Percentiles rank a stretch among this genome's conserved stretches.
phyloP scores from a whole-genome alignment of 768 basidiomycete genomes.

The Daedalea quercina region DNA sequence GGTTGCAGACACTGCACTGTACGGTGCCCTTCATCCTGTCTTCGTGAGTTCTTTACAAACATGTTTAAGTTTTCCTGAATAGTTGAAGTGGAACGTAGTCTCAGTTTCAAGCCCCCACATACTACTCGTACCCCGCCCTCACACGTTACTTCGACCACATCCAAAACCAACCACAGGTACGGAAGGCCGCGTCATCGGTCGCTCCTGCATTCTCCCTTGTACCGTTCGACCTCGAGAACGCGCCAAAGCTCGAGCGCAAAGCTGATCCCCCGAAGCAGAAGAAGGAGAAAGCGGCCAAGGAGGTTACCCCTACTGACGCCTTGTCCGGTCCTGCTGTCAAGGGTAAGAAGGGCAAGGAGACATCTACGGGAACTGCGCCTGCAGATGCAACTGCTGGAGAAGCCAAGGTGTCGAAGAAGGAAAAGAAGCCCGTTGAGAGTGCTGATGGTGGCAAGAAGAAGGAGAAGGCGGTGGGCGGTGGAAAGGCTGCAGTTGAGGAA shows the following conservation, averaged over 20 bases:
- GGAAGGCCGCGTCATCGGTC: conserved; percentile 44
- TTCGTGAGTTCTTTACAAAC: conserved; percentile 44
- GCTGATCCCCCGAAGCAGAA: conserved; percentile 73
- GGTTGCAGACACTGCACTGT: conserved; percentile 86
- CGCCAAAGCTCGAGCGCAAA: conserved; percentile 71
- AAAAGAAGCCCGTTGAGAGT: conserved; percentile 21
- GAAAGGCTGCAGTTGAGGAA: conserved; percentile 33
- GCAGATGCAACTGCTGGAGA: conserved; percentile 24
- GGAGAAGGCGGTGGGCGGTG: conserved; percentile 12
- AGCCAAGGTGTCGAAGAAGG: conserved; percentile 36
- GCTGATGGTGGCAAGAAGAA: conserved; percentile 28
- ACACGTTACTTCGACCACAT: conserved; percentile 96
- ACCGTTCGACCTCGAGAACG: conserved; percentile 64
- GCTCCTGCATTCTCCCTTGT: conserved; percentile 51
- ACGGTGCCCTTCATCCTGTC: conserved; percentile 79
- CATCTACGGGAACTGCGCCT: conserved; percentile 18
- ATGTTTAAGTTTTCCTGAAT: neutral
- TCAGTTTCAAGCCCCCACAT: conserved; percentile 61
- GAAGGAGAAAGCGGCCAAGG: conserved; percentile 48
- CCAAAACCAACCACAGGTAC: conserved; percentile 63
- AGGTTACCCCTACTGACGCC: conserved; percentile 20
- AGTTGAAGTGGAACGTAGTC: conserved; percentile 36
- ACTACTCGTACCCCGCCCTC: conserved; percentile 74
- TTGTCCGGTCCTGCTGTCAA: conserved; percentile 19
- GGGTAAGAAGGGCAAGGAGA: conserved; percentile 25